Evolutionary conservation across 441 rosid species (phyloP), one percentile per base, ranked within the genome.

Genomic region (Euphorbia schlechtendalii): DNA sequence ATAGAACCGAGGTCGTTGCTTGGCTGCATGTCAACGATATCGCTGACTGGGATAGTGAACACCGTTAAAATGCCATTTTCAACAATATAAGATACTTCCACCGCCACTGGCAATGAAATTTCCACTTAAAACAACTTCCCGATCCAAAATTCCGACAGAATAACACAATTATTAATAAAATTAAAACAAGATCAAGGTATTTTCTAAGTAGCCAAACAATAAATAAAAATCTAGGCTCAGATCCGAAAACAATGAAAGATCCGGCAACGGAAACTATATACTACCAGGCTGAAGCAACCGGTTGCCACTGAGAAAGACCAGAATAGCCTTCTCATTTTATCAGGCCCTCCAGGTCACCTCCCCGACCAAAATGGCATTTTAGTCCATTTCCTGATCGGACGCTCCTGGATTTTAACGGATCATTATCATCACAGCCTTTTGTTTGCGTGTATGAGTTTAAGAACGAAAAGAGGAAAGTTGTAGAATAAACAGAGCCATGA

Each of bases 291-390:
- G 58, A 27, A 54, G 14, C n/a, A 24, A 54, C 58, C 58, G 58
- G 58, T 54, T 54, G 58, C 58, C 58, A 1, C 17, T 22, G 57
- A 54, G 24, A 54, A 51, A 20, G 55, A 51, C 55, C 55, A 51
- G 21, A 51, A 20, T 8, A 8, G 55, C 27, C 27, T 10, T 51
- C 22, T 51, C 55, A 51, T 5, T 6, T 48, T 51, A 3, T 20
- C 22, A 9, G 58, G 58, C 58, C 58, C 11, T 54, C 58, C 58
- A 27, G 58, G 32, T 54, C 5, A 25, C 58, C 32, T 27, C 32
- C n/a, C 58, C 58, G 41, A 38, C 10, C 1, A 38, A 38, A 38
- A 38, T 38, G 49, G 49, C 49, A 15, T 11, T 45, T 11, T 13
- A 6, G n/a, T 45, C 49, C 49, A 12, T n/a, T 15, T 12, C 49